These are phyloP conservation scores for Aethionema arabicum DNA, from an alignment of 345 rosid species.

Conservation along the genomic window DNA sequence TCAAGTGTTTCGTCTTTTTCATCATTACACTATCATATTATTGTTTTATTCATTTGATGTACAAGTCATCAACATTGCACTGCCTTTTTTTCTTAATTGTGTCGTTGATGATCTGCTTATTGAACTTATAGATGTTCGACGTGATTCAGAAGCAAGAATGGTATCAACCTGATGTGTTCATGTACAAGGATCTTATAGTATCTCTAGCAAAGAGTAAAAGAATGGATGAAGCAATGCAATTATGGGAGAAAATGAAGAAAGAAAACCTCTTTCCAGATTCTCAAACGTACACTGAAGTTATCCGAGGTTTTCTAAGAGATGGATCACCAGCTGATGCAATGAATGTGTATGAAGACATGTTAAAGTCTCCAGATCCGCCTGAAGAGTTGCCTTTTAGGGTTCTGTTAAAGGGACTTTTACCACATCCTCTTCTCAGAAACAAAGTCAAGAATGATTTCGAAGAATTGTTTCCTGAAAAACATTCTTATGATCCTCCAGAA, in stretches of 20 bases:
- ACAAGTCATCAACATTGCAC: too few species aligned
- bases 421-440: conserved; percentile 86
- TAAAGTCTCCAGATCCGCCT: conserved; percentile 84
- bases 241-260: conserved; percentile 77
- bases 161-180: conserved; percentile 74
- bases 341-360: conserved; percentile 94
- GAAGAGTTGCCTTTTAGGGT: conserved; percentile 90
- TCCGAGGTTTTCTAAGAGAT: conserved; percentile 74
- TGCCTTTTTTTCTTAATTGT: too few species aligned
- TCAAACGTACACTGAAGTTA: conserved; percentile 81
- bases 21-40: too few species aligned
- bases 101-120: conserved; percentile 8
- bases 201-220: conserved; percentile 58
- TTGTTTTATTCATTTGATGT: too few species aligned
- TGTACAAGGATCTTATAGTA: conserved; percentile 84
- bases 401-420: conserved; percentile 82
- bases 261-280: conserved; percentile 83
- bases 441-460: conserved; percentile 91
- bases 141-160: conserved; percentile 78
- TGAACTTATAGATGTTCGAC: conserved; percentile 59
- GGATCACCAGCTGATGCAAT: conserved; percentile 92
- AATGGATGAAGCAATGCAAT: conserved; percentile 77
- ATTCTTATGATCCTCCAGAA: conserved; percentile 88
- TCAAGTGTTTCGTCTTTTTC: too few species aligned
- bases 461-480: conserved; percentile 85